phyloP scores from a whole-genome alignment of 2,329 filamentous ascomycete genomes.

The Pseudocercospora eumusae region DNA sequence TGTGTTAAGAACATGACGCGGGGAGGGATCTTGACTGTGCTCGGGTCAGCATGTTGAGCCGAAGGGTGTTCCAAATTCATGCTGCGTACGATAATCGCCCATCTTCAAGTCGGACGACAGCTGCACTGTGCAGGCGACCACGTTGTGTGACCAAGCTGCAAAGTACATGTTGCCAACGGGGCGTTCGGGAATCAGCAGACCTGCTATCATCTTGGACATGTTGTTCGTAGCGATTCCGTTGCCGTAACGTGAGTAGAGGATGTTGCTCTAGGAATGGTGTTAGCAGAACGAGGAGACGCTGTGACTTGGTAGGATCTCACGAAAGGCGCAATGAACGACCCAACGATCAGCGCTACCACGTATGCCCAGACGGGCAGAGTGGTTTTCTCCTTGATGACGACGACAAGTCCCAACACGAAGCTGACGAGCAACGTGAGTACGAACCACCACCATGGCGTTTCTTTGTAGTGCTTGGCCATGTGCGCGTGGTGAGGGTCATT shows the following conservation, averaged over 20 bases:
- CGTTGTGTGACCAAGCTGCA: conserved; percentile 60
- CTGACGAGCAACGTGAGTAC: conserved; percentile 34
- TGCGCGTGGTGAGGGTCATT: conserved; percentile 56
- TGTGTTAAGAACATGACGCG: conserved; percentile 59
- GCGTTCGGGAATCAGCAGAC: conserved; percentile 53
- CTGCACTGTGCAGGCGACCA: conserved; percentile 54
- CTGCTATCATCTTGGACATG: conserved; percentile 59
- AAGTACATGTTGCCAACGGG: conserved; percentile 62
- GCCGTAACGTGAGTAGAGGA: conserved; percentile 47
- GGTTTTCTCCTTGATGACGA: conserved; percentile 37
- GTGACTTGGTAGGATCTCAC: conserved; percentile 17
- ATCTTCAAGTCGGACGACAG: conserved; percentile 59
- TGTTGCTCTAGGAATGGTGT: conserved; percentile 42
- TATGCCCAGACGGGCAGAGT: conserved; percentile 41
- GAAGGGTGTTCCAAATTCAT: not conserved
- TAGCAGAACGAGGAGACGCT: not conserved
- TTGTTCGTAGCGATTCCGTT: conserved; percentile 62
- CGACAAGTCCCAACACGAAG: conserved; percentile 36
- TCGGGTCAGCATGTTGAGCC: not conserved
- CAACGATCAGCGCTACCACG: conserved; percentile 32
- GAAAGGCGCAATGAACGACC: conserved; percentile 51
- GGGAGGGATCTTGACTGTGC: conserved; percentile 54
- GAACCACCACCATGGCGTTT: conserved; percentile 47
- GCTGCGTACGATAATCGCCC: conserved; percentile 56
- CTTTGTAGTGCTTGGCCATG: conserved; percentile 57